phyloP scores from a whole-genome alignment of 75 land plant genomes.

The Selaginella tamariscina region DNA sequence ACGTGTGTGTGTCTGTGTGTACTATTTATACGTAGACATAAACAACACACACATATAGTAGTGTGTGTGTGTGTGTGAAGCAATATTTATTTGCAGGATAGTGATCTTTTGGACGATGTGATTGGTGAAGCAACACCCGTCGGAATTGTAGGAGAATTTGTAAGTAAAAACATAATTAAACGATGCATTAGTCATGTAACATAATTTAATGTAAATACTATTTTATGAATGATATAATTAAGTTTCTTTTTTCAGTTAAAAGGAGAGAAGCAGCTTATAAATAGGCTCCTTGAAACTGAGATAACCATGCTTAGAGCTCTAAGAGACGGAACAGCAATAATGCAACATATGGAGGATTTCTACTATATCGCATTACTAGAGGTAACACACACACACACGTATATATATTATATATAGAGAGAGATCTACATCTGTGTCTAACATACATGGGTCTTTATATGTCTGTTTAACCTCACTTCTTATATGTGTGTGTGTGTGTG shows the following conservation, averaged over 20 bases:
- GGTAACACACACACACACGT: too few relatives aligned
- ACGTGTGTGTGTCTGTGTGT: too few relatives aligned
- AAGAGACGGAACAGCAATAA: constrained; percentile 90
- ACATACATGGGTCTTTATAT: neutral
- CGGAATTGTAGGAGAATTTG: constrained; percentile 67
- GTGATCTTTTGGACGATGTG: constrained; percentile 38
- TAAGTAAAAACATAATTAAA: constrained; percentile 28
- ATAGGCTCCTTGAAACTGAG: constrained; percentile 79
- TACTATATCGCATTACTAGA: constrained; percentile 75
- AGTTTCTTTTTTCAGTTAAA: constrained; percentile 52
- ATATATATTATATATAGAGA: too few relatives aligned
- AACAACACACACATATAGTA: too few relatives aligned
- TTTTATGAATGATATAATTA: neutral
- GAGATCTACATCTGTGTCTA: too few relatives aligned
- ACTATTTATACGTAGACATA: too few relatives aligned
- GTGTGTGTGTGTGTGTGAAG: too few relatives aligned
- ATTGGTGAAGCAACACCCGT: constrained; percentile 93
- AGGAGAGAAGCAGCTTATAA: constrained; percentile 83
- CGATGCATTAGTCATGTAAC: neutral
- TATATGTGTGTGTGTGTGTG: too few relatives aligned
- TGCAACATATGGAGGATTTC: constrained; percentile 99
- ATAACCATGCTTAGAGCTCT: constrained; percentile 75
- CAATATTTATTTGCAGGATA: neutral
- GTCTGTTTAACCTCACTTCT: neutral
- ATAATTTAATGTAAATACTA: neutral